Conservation (phyloP, 140 eudicot species). For the Ambrosia hybrid region DNA sequence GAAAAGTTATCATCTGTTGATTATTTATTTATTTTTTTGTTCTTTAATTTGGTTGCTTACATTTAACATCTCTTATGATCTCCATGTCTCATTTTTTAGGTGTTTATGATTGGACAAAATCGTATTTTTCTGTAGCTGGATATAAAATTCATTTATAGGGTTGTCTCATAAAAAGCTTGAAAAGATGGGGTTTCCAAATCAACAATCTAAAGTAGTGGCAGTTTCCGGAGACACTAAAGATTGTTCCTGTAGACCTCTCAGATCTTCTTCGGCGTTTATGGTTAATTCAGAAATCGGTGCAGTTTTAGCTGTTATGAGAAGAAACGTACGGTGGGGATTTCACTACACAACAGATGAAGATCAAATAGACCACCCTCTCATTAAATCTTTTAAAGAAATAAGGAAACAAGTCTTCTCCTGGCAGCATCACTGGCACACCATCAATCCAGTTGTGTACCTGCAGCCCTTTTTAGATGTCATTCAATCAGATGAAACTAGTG, state of each 20-base stretch:
- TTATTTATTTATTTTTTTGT: background rate
- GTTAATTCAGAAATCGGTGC: slow-evolving; percentile 76
- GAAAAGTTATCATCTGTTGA: background rate
- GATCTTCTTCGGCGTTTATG: slow-evolving; percentile 56
- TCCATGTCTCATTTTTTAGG: slow-evolving; percentile 32
- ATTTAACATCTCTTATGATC: slow-evolving; percentile 10
- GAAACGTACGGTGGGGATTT: slow-evolving; percentile 77
- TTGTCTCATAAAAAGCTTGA: slow-evolving; percentile 16
- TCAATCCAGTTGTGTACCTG: slow-evolving; percentile 52
- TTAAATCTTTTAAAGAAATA: slow-evolving; percentile 54
- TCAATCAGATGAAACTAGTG: slow-evolving; percentile 77
- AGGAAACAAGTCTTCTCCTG: slow-evolving; percentile 54
- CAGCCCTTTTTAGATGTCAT: slow-evolving; percentile 72
- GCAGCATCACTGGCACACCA: slow-evolving; percentile 51
- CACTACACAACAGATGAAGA: slow-evolving; percentile 62
- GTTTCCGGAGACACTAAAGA: slow-evolving; percentile 34
- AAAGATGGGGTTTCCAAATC: slow-evolving; percentile 47
- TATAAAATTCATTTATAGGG: slow-evolving; percentile 5
- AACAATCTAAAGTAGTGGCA: slow-evolving; percentile 35
- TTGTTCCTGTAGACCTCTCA: slow-evolving; percentile 35
- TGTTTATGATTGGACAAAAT: slow-evolving; percentile 22
- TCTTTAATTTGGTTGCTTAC: slow-evolving; percentile 14
- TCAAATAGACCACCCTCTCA: slow-evolving; percentile 61
- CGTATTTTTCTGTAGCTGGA: slow-evolving; percentile 19
- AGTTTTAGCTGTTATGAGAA: slow-evolving; percentile 80